Base-by-base conservation (phyloP, 305 asterid species). In the Fraxinus latifolia region DNA sequence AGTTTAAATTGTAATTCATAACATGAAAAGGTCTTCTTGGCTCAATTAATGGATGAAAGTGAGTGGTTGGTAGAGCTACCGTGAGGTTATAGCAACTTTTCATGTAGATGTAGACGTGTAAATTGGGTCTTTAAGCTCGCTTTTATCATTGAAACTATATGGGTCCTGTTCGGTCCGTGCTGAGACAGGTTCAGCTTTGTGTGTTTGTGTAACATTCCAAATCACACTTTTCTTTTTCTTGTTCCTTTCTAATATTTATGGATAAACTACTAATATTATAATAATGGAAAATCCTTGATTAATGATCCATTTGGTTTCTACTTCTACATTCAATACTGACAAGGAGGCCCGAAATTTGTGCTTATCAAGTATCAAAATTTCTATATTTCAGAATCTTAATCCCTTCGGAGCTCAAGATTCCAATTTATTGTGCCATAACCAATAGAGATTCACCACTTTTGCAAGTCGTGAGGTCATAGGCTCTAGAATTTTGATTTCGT, bases 401-500 rank as follows among this genome's bases (percentile, higher is more conserved):
- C 32, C 31, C 15, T 55, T 4, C 23, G 71, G 74, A 11, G 19
- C 74, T 50, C 70, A 39, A 31, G 2, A n/a, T 19, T 21, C 71
- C n/a, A 32, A 58, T 62, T 42, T 12, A 27, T 3, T 36, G 70
- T 53, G 47, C 42, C 77, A 70, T 21, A 17, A 5, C 72, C 78
- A 17, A 74, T 14, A 58, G 8, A 53, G 68, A 23, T 74, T 47
- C 34, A 33, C 4, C 68, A 58, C 25, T 58, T 58, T 17, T 19
- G 25, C 33, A 19, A 12, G 32, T 19, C 19, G 21, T 8, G 21
- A 87, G 32, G 93, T 88, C 81, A 83, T 92, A 0, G 91, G 80
- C 86, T 90, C 96, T 68, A 94, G 93, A 83, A 88, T 79, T 27
- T 79, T 89, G 84, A 87, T 73, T 58, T 87, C 92, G 74, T 94